phyloP scores from a whole-genome alignment of 108 stramenopile species.

The Conticribra weissflogii region DNA sequence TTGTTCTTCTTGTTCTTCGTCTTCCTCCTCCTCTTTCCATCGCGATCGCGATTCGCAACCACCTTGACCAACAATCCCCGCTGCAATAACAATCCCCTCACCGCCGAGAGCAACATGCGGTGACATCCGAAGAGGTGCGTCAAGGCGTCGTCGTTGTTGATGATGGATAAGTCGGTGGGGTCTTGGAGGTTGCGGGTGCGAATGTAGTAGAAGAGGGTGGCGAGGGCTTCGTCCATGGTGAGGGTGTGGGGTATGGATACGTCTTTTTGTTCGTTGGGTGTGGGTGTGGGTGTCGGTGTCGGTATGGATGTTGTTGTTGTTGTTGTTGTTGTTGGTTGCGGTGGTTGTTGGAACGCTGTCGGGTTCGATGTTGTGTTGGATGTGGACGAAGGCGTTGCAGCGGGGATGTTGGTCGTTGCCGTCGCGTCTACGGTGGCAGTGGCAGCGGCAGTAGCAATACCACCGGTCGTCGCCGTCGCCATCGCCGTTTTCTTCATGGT shows the following conservation, averaged over 20 bases:
- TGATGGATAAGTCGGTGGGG: constrained; percentile 54
- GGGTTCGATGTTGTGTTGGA: too few species aligned
- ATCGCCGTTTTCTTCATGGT: background rate
- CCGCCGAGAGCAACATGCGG: constrained; percentile 65
- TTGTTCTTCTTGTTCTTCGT: too few species aligned
- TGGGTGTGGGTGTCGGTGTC: background rate
- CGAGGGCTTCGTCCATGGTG: constrained; percentile 73
- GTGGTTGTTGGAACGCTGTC: too few species aligned
- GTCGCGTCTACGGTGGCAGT: too few species aligned
- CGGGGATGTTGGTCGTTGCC: too few species aligned
- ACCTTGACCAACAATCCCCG: constrained; percentile 55
- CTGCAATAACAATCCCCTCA: constrained; percentile 56
- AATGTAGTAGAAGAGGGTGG: constrained; percentile 67
- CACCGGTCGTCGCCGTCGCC: too few species aligned
- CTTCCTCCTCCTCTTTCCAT: too few species aligned
- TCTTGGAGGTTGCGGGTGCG: constrained; percentile 64
- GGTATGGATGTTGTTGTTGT: constrained; percentile 1
- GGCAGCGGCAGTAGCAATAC: too few species aligned
- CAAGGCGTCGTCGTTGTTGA: constrained; percentile 67
- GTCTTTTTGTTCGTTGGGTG: constrained; percentile 57
- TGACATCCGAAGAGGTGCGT: constrained; percentile 65
- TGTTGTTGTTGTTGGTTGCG: too few species aligned
- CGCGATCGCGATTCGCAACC: too few species aligned
- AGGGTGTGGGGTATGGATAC: constrained; percentile 60
- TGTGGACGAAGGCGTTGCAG: too few species aligned